These are phyloP conservation scores for Camellia granthamiana DNA, from an alignment of 148 eudicot species.

Conservation along the genomic window DNA sequence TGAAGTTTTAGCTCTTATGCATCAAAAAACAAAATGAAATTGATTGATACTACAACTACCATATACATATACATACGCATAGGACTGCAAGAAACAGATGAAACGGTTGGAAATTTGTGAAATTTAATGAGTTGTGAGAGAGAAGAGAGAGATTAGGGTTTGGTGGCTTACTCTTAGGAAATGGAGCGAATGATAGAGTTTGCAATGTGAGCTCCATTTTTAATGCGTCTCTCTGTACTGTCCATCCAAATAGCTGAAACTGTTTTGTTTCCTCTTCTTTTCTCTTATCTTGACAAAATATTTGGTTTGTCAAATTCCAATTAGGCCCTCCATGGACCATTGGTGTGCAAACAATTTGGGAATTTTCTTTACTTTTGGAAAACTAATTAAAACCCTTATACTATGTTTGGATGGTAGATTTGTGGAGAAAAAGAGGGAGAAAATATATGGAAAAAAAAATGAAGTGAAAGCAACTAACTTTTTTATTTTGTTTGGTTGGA, in stretches of 20 bases:
- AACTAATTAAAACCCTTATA: too few species aligned
- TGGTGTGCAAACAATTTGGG: too few species aligned
- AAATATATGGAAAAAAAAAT: too few species aligned
- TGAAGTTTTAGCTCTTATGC: neutral
- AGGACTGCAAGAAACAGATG: neutral
- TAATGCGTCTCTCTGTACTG: neutral
- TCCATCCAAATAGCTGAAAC: neutral
- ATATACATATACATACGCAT: neutral
- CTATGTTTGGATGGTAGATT: too few species aligned
- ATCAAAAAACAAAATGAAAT: neutral
- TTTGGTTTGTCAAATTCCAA: neutral
- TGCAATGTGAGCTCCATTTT: slow-evolving; percentile 23
- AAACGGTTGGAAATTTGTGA: neutral
- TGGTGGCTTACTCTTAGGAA: slow-evolving; percentile 10
- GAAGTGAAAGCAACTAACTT: too few species aligned
- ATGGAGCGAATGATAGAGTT: slow-evolving; percentile 13
- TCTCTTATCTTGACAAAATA: neutral
- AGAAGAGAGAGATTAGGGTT: slow-evolving; percentile 7
- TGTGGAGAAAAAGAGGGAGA: too few species aligned
- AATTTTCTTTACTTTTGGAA: neutral
- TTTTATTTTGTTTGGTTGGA: too few species aligned
- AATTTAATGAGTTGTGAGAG: neutral
- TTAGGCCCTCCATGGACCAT: neutral
- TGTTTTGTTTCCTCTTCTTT: neutral
- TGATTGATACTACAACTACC: neutral